Evolutionary conservation across 345 rosid species (phyloP).

Genomic region (Stellera chamaejasme): DNA sequence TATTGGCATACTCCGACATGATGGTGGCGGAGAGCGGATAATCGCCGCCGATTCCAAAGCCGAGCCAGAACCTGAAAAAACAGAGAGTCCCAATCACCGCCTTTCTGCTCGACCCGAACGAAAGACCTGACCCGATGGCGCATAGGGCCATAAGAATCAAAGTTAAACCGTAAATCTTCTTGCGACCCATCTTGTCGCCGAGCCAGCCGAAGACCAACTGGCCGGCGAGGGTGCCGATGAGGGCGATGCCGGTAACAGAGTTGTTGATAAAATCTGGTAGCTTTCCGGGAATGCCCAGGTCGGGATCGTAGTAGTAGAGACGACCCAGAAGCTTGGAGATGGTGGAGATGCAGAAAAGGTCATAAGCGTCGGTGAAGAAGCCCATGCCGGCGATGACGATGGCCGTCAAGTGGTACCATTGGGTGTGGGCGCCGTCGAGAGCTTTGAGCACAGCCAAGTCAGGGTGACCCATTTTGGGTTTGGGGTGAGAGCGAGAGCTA

Average conservation of each 20-base stretch:
- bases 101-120: constrained; percentile 31
- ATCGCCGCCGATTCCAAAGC: constrained; percentile 80
- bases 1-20: constrained; percentile 63
- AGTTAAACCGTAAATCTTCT: constrained; percentile 48
- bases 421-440: constrained; percentile 54
- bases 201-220: constrained; percentile 62
- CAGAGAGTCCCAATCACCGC: constrained; percentile 49
- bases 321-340: constrained; percentile 63
- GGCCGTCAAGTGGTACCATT: constrained; percentile 55
- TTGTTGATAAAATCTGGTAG: constrained; percentile 36
- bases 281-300: constrained; percentile 12
- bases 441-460: constrained; percentile 43
- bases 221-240: constrained; percentile 46
- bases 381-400: constrained; percentile 74
- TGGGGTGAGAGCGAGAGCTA: not conserved
- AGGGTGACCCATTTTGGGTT: constrained; percentile 8
- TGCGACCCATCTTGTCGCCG: constrained; percentile 64
- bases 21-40: constrained; percentile 77
- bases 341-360: constrained; percentile 59
- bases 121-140: constrained; percentile 51
- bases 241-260: constrained; percentile 43
- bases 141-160: constrained; percentile 48
- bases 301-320: constrained; percentile 50
- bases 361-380: constrained; percentile 76
- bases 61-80: constrained; percentile 69